These are phyloP conservation scores for Scheffersomyces ergatensis DNA, from an alignment of 805 yeast species.

Conservation along the genomic window DNA sequence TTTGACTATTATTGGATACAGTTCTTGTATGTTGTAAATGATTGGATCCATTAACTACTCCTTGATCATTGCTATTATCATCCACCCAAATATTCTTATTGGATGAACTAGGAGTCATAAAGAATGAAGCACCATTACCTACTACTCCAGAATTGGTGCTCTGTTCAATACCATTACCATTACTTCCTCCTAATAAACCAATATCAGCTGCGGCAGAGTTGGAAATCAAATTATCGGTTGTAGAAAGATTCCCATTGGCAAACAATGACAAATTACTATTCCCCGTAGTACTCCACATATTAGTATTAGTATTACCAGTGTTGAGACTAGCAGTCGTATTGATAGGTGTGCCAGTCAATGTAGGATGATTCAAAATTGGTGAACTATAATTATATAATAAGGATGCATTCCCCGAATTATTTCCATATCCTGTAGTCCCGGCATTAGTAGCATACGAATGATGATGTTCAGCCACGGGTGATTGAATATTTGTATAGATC, in stretches of 20 bases:
- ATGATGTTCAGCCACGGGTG: constrained; percentile 4
- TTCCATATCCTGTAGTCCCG: not conserved
- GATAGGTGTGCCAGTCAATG: not conserved
- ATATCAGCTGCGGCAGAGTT: not conserved
- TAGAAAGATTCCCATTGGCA: not conserved
- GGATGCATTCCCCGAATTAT: not conserved
- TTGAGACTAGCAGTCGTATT: not conserved
- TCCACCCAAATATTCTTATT: constrained; percentile 9
- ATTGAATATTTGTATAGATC: constrained; percentile 9
- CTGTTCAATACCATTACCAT: too few relatives aligned
- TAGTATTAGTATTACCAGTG: not conserved
- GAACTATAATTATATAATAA: constrained; percentile 5
- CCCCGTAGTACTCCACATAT: not conserved
- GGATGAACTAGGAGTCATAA: constrained; percentile 8
- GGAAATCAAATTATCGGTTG: not conserved
- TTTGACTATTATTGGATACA: constrained; percentile 12
- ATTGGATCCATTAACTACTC: constrained; percentile 6
- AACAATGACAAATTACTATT: not conserved
- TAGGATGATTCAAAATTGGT: constrained; percentile 2
- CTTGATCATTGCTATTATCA: not conserved
- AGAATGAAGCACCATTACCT: constrained; percentile 4
- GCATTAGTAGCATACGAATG: constrained; percentile 1
- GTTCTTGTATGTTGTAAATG: constrained; percentile 13
- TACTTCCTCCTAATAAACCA: not conserved
- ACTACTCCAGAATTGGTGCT: not conserved